Evolutionary conservation across 768 basidiomycete species (phyloP), one percentile per base, ranked within the genome.

Genomic region (Pleurotus djamor): DNA sequence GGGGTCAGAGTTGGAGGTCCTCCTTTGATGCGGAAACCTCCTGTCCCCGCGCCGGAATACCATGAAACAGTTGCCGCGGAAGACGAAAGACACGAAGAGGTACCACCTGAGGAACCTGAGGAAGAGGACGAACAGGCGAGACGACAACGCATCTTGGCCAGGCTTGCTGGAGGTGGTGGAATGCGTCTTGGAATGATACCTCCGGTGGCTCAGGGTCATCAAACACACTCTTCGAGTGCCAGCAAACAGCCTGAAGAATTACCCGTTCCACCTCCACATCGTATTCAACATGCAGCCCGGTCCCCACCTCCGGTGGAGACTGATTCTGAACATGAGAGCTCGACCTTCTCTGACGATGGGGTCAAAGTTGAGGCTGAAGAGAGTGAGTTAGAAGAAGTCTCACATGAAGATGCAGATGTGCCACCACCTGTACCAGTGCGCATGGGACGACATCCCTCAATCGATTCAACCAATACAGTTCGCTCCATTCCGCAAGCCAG

Each of bases 1-100:
- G 92, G 91, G 3, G 87, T 96, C 68, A 84, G 83, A 61, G 89
- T 95, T 63, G 92, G 92, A 0, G 85, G 81, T 47, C 83, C 86
- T 8, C 76, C 79, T 14, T 67, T 70, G 57, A 64, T 64, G 58
- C 73, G 71, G 44, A 76, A 77, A 1, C 70, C 76, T 14, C 72
- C 74, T 3, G 21, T 3, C 4, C 76, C 76, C 1, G 63, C 71
- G 0, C 71, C 72, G 61, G 65, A 43, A 71, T 68, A 35, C 34
- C 17, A 37, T 21, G 16, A 13, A 17, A 45, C 34, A 21, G 69
- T 66, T 7, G 72, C 50, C 59, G 68, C 60, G 38, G 65, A 60
- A 41, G 60, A 68, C 33, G 65, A 66, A 14, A 60, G 37, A 9
- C 32, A 49, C 16, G 61, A 7, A 13, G 60, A 48, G 34, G 50